Evolutionary conservation across 1,284 basidiomycete species (phyloP), one percentile per base, ranked within the genome.

Genomic region (Rhodotorula sp.): DNA sequence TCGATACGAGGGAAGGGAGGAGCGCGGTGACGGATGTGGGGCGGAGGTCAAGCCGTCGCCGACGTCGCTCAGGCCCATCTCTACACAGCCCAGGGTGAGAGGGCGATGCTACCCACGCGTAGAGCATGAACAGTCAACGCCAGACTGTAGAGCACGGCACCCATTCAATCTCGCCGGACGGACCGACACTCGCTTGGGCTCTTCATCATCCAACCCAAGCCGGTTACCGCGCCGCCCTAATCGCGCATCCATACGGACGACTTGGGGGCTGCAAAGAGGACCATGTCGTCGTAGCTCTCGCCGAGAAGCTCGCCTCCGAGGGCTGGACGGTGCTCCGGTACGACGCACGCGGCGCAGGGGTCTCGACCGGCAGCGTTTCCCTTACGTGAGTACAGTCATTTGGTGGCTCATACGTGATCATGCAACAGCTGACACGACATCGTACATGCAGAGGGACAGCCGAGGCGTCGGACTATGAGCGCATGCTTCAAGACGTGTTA

Each of bases 311-410:
- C 1, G 52, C 48, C 21, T 47, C 59, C 7, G 56, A 72, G 20
- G 84, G 85, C 5, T 90, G 87, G 76, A 82, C 87, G 74, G 85
- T 90, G 12, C 79, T 92, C 31, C 83, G 84, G 66, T 92, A 88
- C 80, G 92, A 92, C 78, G 88, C 89, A 46, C 85, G 91, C 46
- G 89, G 90, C 0, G 89, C 90, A 8, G 91, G 91, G 21, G 81
- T 81, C 58, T 91, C 90, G 0, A 85, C 85, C 0, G 90, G 90
- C 6, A 86, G 87, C 83, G 80, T 88, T 0, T 90, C 90, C n/a
- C n/a, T 1, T 85, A 77, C 73, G 75, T 78, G 49, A 58, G 75
- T 72, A 5, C 29, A 6, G 14, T 29, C 18, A 20, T n/a, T 47
- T 2, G 5, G 8, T 29, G 23, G n/a, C 31, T 47, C 3, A 12